Percentiles rank a stretch among this genome's conserved stretches.
Evolutionary conservation across 2,329 filamentous ascomycete genomes (phyloP).

Genomic region (Neobulgaria alba): DNA sequence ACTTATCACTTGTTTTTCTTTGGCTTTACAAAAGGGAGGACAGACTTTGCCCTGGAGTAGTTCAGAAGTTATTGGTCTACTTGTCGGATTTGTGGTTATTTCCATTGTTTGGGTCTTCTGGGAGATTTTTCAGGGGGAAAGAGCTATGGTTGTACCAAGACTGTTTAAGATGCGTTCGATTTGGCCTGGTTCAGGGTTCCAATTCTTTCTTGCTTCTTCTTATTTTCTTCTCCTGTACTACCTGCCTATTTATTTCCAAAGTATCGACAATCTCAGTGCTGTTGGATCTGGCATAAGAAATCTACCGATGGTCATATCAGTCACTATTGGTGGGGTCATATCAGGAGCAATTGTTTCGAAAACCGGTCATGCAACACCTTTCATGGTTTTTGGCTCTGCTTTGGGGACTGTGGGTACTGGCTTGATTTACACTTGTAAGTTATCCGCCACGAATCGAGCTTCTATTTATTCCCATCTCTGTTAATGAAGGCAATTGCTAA

Average conservation of each 20-base stretch:
- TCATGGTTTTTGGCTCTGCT: constrained; percentile 24
- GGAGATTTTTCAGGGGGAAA: constrained; percentile 35
- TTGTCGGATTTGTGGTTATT: constrained; percentile 31
- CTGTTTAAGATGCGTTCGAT: constrained; percentile 33
- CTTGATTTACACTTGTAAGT: constrained; percentile 45
- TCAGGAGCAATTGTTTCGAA: constrained; percentile 25
- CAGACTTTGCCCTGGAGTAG: constrained; percentile 35
- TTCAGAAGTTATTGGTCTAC: constrained; percentile 33
- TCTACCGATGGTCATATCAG: constrained; percentile 27
- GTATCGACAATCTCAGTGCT: constrained; percentile 25
- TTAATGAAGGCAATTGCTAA: too few species aligned
- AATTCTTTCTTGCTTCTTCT: constrained; percentile 31
- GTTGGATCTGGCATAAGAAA: constrained; percentile 27
- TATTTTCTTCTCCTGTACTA: constrained; percentile 33
- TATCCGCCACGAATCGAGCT: too few species aligned
- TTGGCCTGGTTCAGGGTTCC: constrained; percentile 31
- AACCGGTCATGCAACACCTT: constrained; percentile 27
- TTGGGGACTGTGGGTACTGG: constrained; percentile 36
- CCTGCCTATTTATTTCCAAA: constrained; percentile 36
- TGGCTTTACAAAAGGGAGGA: constrained; percentile 41
- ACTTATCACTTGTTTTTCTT: constrained; percentile 34
- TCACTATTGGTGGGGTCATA: constrained; percentile 25
- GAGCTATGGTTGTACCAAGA: constrained; percentile 40
- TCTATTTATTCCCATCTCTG: too few species aligned
- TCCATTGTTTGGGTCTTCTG: constrained; percentile 29